Conservation (phyloP, 225 moss, liverwort and hornwort species). For the Anthoceros angustus region DNA sequence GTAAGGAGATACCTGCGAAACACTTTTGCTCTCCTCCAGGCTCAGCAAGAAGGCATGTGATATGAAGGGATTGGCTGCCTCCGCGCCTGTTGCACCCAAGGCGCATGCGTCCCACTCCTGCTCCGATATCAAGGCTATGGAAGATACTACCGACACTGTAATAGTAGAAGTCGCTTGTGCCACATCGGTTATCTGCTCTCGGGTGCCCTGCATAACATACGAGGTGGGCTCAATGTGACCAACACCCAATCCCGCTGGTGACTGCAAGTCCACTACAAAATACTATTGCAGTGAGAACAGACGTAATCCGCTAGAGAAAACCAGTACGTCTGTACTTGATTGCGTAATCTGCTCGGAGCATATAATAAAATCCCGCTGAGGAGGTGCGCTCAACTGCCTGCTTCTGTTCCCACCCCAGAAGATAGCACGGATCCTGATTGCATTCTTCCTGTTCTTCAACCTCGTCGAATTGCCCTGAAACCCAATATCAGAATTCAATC, state of each 20-base stretch:
- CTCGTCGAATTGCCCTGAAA: background rate
- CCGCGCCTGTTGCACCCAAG: conserved; percentile 53
- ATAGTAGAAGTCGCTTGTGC: conserved; percentile 46
- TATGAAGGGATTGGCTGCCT: conserved; percentile 66
- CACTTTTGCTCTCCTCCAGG: conserved; percentile 96
- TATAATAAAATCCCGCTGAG: conserved; percentile 8
- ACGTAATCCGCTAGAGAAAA: background rate
- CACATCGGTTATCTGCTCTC: conserved; percentile 22
- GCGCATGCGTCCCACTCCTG: conserved; percentile 90
- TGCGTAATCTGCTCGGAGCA: conserved; percentile 8
- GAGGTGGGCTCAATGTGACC: conserved; percentile 13
- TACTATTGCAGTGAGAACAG: background rate
- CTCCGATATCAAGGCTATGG: conserved; percentile 55
- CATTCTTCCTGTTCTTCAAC: background rate
- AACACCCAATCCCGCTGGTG: background rate
- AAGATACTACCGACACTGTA: conserved; percentile 84
- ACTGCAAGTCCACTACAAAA: background rate
- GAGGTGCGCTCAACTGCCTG: conserved; percentile 7
- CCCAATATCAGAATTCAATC: background rate
- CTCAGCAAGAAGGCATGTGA: conserved; percentile 74
- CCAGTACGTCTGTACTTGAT: background rate
- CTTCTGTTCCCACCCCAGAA: conserved; percentile 14
- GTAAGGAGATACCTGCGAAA: conserved; percentile 30
- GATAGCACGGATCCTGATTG: conserved; percentile 6
- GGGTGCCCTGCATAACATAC: conserved; percentile 20